Conservation (phyloP, 2,329 filamentous ascomycete genomes). For the Penicillium sp. region DNA sequence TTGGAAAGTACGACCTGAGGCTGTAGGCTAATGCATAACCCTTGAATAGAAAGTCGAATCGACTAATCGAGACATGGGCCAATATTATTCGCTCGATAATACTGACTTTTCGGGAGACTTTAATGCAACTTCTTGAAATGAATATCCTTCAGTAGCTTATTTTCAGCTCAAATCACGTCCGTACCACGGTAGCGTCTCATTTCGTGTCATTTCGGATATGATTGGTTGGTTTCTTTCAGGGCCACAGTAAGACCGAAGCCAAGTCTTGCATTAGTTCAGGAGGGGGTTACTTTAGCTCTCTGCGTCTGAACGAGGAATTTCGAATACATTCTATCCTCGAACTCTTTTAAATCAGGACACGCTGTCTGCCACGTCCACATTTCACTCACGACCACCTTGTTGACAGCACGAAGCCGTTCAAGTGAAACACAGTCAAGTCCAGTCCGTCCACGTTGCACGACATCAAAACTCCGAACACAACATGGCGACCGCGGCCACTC, state of each 20-base stretch:
- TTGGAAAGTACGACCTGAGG: background rate
- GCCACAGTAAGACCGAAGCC: background rate
- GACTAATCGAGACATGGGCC: background rate
- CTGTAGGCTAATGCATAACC: background rate
- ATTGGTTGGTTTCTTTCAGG: background rate
- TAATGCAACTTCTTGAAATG: background rate
- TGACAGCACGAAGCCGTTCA: background rate
- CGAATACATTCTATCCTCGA: background rate
- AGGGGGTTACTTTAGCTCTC: background rate
- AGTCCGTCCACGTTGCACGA: background rate
- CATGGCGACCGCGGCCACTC: slow-evolving; percentile 1
- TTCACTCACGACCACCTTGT: background rate
- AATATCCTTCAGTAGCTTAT: background rate
- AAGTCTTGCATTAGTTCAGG: background rate
- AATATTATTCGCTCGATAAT: background rate
- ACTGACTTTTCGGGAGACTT: background rate
- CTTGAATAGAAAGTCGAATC: background rate
- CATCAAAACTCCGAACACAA: background rate
- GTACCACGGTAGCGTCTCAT: background rate
- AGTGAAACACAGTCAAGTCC: background rate
- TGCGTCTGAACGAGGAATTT: background rate
- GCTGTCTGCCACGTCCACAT: background rate
- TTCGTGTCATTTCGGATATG: background rate
- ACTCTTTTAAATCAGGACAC: background rate
- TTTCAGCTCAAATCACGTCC: background rate